Conservation (phyloP, 2,329 filamentous ascomycete genomes). For the Penicillium sp. region DNA sequence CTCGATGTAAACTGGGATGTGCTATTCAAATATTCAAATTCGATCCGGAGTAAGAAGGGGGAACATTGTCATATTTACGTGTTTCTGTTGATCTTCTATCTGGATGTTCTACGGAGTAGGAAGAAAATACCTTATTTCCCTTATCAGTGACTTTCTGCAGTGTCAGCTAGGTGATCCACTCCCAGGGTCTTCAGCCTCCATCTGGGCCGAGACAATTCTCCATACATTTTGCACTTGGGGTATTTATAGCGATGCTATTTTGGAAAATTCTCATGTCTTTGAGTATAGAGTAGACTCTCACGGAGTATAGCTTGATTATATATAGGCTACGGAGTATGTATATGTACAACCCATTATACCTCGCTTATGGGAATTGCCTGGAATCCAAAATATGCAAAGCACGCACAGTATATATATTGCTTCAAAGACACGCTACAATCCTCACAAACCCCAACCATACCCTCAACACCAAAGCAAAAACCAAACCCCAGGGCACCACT, state of each 20-base stretch:
- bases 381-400: no score
- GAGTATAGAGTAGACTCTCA: neutral
- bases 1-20: neutral
- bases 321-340: no score
- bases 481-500: neutral
- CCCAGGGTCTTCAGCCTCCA: constrained; percentile 2
- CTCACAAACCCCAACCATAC: neutral
- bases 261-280: neutral
- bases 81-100: neutral
- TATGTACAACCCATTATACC: no score
- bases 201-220: constrained; percentile 1
- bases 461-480: neutral
- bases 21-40: no score
- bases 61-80: neutral
- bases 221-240: neutral
- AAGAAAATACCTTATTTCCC: neutral
- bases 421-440: neutral
- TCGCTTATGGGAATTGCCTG: no score
- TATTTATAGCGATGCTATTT: neutral
- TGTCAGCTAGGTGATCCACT: neutral
- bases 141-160: neutral
- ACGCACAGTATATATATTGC: neutral
- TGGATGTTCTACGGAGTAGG: no score
- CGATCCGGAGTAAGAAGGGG: no score
- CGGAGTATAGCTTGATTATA: neutral